Evolutionary conservation across 2,329 filamentous ascomycete genomes (phyloP).

Genomic region (Macrophomina tecta): DNA sequence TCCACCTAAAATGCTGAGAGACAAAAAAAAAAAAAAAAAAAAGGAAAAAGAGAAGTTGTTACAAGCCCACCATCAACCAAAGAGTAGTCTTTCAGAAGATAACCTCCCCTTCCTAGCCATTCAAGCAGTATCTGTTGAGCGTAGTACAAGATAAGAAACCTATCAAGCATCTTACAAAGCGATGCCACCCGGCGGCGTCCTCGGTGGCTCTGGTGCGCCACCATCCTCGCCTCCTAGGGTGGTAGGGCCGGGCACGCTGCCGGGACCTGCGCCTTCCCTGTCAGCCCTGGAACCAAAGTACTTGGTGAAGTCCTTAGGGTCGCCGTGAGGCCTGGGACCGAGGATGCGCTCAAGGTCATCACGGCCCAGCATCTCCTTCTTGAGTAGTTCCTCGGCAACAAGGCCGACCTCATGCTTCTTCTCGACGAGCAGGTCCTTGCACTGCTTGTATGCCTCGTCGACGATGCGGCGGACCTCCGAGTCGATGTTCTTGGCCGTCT

Average conservation of each 20-base stretch:
- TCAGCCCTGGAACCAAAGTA: slow-evolving; percentile 69
- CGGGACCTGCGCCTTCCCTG: slow-evolving; percentile 31
- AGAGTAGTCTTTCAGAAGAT: background rate
- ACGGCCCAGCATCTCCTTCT: slow-evolving; percentile 87
- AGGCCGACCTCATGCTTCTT: slow-evolving; percentile 89
- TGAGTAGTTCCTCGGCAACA: slow-evolving; percentile 89
- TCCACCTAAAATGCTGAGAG: slow-evolving; percentile 13
- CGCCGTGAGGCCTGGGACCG: slow-evolving; percentile 82
- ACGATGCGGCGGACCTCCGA: slow-evolving; percentile 89
- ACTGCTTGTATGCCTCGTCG: slow-evolving; percentile 90
- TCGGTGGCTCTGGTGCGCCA: slow-evolving; percentile 18
- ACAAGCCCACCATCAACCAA: background rate
- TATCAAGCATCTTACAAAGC: slow-evolving; percentile 14
- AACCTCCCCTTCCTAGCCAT: background rate
- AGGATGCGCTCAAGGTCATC: slow-evolving; percentile 92
- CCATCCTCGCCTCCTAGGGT: slow-evolving; percentile 19
- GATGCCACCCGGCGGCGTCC: slow-evolving; percentile 6
- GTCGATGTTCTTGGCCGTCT: slow-evolving; percentile 92
- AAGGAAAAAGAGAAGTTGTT: background rate
- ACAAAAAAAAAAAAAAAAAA: background rate
- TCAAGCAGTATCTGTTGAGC: background rate
- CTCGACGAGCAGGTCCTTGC: slow-evolving; percentile 78
- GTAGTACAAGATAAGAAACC: too few relatives aligned
- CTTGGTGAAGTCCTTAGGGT: slow-evolving; percentile 88
- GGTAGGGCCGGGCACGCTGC: slow-evolving; percentile 7